These are phyloP conservation scores for Floccularia luteovirens DNA, from an alignment of 768 basidiomycete genomes.

Conservation along the genomic window DNA sequence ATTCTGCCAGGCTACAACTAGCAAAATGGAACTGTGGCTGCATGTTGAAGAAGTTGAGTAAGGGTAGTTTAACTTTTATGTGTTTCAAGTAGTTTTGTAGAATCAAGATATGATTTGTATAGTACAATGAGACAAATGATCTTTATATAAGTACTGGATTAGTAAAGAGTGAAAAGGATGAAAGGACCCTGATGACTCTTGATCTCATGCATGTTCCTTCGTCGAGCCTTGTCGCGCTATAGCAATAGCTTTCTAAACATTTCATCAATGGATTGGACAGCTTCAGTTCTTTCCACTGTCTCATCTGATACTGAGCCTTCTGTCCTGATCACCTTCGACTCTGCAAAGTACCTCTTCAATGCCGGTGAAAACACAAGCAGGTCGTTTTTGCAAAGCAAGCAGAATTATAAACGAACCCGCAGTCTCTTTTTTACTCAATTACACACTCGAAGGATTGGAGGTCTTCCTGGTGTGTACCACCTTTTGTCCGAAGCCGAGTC, in stretches of 20 bases:
- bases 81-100: no score
- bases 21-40: no score
- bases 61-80: no score
- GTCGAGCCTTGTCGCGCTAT: background rate
- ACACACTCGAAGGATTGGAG: slow-evolving; percentile 54
- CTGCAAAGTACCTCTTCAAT: slow-evolving; percentile 84
- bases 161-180: no score
- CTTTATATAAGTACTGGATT: no score
- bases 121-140: no score
- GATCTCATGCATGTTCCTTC: background rate
- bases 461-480: slow-evolving; percentile 59
- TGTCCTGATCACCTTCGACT: slow-evolving; percentile 67
- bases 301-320: slow-evolving; percentile 80
- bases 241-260: background rate
- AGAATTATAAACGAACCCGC: slow-evolving; percentile 58
- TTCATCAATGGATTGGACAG: slow-evolving; percentile 52
- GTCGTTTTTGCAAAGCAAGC: slow-evolving; percentile 58
- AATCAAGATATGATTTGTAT: no score
- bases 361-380: slow-evolving; percentile 76
- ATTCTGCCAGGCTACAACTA: no score
- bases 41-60: no score
- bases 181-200: no score
- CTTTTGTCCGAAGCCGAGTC: background rate
- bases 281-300: slow-evolving; percentile 46
- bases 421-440: slow-evolving; percentile 70